A percentile compares a stretch with the other conserved stretches of the same genome.
Conservation (phyloP, 768 basidiomycete species). For the Lactifluus pinguis region DNA sequence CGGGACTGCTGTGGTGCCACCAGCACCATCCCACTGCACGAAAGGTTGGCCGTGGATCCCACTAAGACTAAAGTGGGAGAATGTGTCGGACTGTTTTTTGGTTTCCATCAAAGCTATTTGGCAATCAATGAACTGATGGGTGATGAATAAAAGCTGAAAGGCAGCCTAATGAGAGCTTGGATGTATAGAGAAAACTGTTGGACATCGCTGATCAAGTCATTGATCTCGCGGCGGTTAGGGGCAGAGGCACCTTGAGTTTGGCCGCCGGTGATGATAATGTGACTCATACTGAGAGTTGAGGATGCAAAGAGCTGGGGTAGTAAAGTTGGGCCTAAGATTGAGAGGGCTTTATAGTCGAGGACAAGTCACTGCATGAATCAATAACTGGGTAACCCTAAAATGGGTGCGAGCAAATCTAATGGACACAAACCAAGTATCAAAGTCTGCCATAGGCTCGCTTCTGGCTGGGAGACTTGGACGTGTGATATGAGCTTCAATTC, state of each 20-base stretch:
- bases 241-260: constrained; percentile 1
- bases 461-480: too few species aligned
- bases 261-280: constrained; percentile 9
- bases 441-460: too few species aligned
- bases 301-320: neutral
- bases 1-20: constrained; percentile 21
- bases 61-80: constrained; percentile 37
- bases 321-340: neutral
- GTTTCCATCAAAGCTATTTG: constrained; percentile 27
- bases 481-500: too few species aligned
- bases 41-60: constrained; percentile 49
- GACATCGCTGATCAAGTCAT: constrained; percentile 28
- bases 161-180: constrained; percentile 38
- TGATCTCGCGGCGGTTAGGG: constrained; percentile 17
- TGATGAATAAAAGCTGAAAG: neutral
- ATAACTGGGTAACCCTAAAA: too few species aligned
- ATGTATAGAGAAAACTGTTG: constrained; percentile 43
- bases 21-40: constrained; percentile 35
- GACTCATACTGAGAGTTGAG: constrained; percentile 9
- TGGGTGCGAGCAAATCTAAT: too few species aligned
- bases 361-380: too few species aligned
- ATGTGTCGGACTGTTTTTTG: constrained; percentile 25
- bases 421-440: too few species aligned
- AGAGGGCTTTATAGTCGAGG: neutral
- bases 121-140: neutral